phyloP scores from a whole-genome alignment of 108 stramenopile genomes.

The Hondaea fermentalgiana region DNA sequence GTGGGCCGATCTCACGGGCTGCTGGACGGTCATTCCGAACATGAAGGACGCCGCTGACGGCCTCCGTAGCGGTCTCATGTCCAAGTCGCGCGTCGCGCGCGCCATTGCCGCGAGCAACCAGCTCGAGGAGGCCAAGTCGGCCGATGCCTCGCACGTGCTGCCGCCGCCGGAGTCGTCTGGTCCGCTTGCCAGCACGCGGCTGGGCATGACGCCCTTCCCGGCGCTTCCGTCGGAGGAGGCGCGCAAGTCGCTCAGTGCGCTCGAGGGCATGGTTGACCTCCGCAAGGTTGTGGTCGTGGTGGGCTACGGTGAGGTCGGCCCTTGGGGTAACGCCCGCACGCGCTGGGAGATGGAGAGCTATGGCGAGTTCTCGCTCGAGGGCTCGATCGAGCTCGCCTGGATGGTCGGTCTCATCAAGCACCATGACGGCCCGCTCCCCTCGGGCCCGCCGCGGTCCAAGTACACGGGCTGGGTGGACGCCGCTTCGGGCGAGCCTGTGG shows the following conservation, averaged over 20 bases:
- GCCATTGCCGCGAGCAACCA: not conserved
- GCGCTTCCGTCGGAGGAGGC: not conserved
- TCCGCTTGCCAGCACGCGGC: not conserved
- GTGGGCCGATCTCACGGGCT: conserved; percentile 2
- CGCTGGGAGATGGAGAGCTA: conserved; percentile 22
- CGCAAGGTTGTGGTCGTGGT: not conserved
- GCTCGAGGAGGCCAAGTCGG: not conserved
- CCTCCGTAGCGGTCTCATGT: not conserved
- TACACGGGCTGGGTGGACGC: conserved; percentile 24
- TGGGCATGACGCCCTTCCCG: not conserved
- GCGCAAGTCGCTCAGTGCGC: not conserved
- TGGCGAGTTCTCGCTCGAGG: conserved; percentile 20
- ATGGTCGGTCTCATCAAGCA: conserved; percentile 3
- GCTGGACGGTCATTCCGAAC: not conserved
- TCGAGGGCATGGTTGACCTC: not conserved
- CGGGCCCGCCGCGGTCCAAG: not conserved
- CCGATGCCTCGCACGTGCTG: not conserved
- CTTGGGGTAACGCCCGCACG: conserved; percentile 19
- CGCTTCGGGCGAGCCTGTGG: conserved; percentile 5
- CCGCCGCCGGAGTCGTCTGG: not conserved
- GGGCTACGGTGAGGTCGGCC: conserved; percentile 26
- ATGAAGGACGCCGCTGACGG: not conserved
- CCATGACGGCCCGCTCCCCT: not conserved
- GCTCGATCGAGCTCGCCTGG: conserved; percentile 23
- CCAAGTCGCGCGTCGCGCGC: not conserved